Evolutionary conservation across 306 rosid species (phyloP), one percentile per base, ranked within the genome.

Genomic region (Abrus precatorius): DNA sequence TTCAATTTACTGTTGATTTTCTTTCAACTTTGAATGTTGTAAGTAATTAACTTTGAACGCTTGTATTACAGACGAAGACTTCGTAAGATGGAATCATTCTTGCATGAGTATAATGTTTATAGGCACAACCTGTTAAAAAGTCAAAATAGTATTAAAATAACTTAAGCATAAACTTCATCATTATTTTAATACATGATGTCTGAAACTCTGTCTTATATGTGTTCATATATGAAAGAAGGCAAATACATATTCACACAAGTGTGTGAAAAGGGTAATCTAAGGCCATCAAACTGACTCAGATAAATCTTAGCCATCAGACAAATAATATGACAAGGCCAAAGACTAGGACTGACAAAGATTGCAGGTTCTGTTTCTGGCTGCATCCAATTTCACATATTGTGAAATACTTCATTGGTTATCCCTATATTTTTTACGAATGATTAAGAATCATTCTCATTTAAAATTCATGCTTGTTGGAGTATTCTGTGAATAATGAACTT

Each of bases 271-370:
- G 32, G 71, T 43, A 4, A 9, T 63, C 36, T 63, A 36, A 38
- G 13, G 11, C 69, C 32, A 65, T 7, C 30, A 63, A 38, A 30
- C 32, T 38, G 12, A 48, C 69, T 63, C 32, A 1, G 48, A n/a
- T 13, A 63, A 63, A 63, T 63, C 4, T 63, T 36, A 36, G 69
- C 47, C 29, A 63, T 38, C 14, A 63, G 48, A 36, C 69, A 63
- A 36, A 36, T 63, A 36, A 63, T 36, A 47, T 36, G 69, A n/a
- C 32, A 0, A n/a, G 48, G 12, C 47, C 48, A 0, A 36, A 9
- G 13, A 38, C 48, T 63, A 63, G 69, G 48, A 63, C 12, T 12
- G 30, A 13, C 47, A 63, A 0, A 36, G 20, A 63, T 63, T 43
- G 40, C 47, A 1, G 6, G 6, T 43, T 6, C 28, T 63, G 48